A percentile compares a stretch with the other conserved stretches of the same genome.
These are phyloP conservation scores for Lolium perenne DNA, from an alignment of 176 grass and related monocot genomes.

Conservation along the genomic window DNA sequence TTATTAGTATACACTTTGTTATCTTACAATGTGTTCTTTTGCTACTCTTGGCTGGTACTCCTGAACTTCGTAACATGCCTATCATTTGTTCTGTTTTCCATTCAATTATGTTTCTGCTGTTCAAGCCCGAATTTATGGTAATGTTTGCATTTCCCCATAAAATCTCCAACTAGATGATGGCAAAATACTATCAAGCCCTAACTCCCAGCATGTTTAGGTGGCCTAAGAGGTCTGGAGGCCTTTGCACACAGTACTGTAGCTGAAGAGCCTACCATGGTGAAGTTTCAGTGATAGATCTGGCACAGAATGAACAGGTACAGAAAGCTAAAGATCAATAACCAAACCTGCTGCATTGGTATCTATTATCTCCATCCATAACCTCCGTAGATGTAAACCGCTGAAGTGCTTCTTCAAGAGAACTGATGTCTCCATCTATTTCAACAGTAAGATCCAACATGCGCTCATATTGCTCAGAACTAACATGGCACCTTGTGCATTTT, in stretches of 20 bases:
- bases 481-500: constrained; percentile 75
- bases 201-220: background rate
- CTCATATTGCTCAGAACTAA: constrained; percentile 77
- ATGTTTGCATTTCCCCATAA: constrained; percentile 9
- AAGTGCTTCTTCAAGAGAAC: constrained; percentile 83
- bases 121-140: constrained; percentile 5
- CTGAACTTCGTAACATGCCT: background rate
- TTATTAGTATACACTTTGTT: constrained; percentile 4
- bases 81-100: constrained; percentile 21
- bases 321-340: constrained; percentile 29
- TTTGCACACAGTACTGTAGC: background rate
- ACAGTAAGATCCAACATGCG: constrained; percentile 95
- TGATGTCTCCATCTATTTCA: constrained; percentile 88
- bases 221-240: background rate
- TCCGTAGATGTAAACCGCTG: constrained; percentile 86
- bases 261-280: constrained; percentile 1
- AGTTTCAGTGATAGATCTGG: constrained; percentile 2
- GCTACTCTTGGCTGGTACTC: background rate
- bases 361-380: constrained; percentile 96
- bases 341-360: constrained; percentile 84
- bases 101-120: constrained; percentile 21
- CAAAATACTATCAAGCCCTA: background rate
- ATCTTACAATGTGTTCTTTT: background rate
- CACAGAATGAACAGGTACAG: background rate
- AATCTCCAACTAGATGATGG: constrained; percentile 11